Base-by-base conservation (phyloP, 2,329 filamentous ascomycete species). In the Grosmannia huntii region DNA sequence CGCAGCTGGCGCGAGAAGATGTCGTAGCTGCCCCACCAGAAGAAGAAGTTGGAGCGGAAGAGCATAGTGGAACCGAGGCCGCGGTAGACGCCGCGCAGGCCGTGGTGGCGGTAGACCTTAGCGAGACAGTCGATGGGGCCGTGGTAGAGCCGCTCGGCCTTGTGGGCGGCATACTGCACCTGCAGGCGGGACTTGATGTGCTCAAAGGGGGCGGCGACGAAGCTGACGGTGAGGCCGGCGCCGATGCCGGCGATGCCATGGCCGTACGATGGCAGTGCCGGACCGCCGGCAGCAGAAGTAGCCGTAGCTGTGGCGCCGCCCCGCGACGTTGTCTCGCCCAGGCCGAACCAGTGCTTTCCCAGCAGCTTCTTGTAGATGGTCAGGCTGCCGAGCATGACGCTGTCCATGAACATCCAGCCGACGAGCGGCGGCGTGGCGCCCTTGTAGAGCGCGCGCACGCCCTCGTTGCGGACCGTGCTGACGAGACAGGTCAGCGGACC, bases 341-440 rank as follows among this genome's bases (percentile, higher is more conserved):
- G 73, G 3, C 55, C 54, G 50, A 94, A 96, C 66, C 96, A 74
- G 65, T 90, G 81, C 67, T 94, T 85, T 62, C 87, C 86, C 19
- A 97, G 76, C 52, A 96, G 71, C 53, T 89, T 86, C 44, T 92
- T 87, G 75, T 97, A 97, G 55, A 95, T 81, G 27, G 88, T 95
- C 64, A 99, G 76, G 21, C 89, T 95, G 49, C 94, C 94, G 38
- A 97, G 81, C 91, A 97, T 96, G 60, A 85, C 70, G 49, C 76
- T 80, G 75, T 99, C 94, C 92, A 97, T 97, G 67, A 95, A 89
- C 87, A 97, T 96, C 94, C 94, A 97, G 65, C 94, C 94, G 56
- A 96, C 83, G 54, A 97, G 77, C 56, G 94, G 94, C 58, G 92
- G 92, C 31, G 88, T 89, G 12, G 90, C 90, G 66, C 92, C 91